Evolutionary conservation across 140 eudicot genomes (phyloP).

Genomic region (Flaveria floridana): DNA sequence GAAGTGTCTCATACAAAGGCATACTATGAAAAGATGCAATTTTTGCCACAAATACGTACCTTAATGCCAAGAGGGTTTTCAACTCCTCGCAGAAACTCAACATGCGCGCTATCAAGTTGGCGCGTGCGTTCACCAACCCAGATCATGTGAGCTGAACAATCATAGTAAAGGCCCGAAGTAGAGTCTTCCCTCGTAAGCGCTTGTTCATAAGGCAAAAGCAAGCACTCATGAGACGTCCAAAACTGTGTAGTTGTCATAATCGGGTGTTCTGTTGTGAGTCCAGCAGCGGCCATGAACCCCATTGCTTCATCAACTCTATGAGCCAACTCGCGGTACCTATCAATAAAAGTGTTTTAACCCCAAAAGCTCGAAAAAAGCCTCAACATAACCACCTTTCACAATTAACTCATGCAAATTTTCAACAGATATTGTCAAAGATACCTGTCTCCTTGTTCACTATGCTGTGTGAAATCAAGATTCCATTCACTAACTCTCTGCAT

Average conservation of each 20-base stretch:
- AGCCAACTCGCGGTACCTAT: slow-evolving; percentile 72
- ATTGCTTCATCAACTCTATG: slow-evolving; percentile 74
- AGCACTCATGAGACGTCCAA: slow-evolving; percentile 81
- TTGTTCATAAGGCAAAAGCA: slow-evolving; percentile 75
- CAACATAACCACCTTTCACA: background rate
- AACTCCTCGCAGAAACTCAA: slow-evolving; percentile 67
- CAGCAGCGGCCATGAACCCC: slow-evolving; percentile 77
- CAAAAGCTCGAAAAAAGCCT: too few species aligned
- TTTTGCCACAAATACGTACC: slow-evolving; percentile 35
- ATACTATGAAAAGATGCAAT: background rate
- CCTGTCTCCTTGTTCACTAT: slow-evolving; percentile 81
- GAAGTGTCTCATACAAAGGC: too few species aligned
- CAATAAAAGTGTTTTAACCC: background rate
- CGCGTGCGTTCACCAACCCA: slow-evolving; percentile 86
- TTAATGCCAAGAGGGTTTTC: slow-evolving; percentile 74
- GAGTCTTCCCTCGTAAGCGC: slow-evolving; percentile 78
- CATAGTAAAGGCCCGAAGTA: slow-evolving; percentile 66
- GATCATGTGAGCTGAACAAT: slow-evolving; percentile 78
- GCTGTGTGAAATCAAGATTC: slow-evolving; percentile 79
- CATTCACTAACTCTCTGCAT: slow-evolving; percentile 71
- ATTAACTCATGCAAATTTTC: background rate
- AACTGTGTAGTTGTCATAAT: slow-evolving; percentile 70
- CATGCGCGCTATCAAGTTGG: slow-evolving; percentile 80
- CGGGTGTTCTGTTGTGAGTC: slow-evolving; percentile 62
- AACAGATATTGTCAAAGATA: background rate